Evolutionary conservation across 2,329 filamentous ascomycete species (phyloP), one percentile per base, ranked within the genome.

Genomic region (Mycocentrospora acerina): DNA sequence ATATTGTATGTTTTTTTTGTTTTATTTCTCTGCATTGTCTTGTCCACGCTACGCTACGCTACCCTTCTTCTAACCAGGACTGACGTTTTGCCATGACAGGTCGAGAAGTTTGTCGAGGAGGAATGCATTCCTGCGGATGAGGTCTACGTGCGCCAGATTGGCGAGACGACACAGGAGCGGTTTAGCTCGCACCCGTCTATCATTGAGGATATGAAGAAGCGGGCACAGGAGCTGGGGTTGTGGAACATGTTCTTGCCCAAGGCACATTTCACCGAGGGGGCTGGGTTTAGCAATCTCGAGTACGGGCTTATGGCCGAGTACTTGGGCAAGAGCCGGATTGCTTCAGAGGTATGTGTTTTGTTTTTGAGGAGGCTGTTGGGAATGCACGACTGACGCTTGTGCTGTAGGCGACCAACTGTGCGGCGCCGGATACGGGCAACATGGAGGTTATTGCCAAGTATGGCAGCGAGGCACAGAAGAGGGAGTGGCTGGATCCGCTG

Each of bases 171-270:
- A 16, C 77, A 83, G 33, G 72, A 80, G 46, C 82, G 91, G 75
- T 97, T 91, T 86, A 79, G 85, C 51, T 48, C 62, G 18, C 86
- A 94, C 66, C 91, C 93, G 1, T 66, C 77, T 28, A 78, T 97
- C 57, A 80, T 98, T 46, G 93, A 98, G 55, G 85, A 93, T 38
- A 79, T 98, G 57, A 97, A 97, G 79, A 75, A 72, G 51, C 87
- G 90, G 68, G 93, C 91, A 29, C 80, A 78, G 62, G 78, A 85
- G 55, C 79, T 95, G 17, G 93, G 91, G 1, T 77, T 98, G 30
- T 98, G 93, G 93, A 98, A 98, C 72, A 86, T 98, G 85, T 98
- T 98, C 77, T 72, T 98, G 55, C 88, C 93, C 51, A 91, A 87
- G 74, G 90, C 85, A 58, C 90, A 96, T 72, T 97, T 96, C 78